Base-by-base conservation (phyloP, 495 filamentous ascomycete genomes). In the Chaetomium fimeti region DNA sequence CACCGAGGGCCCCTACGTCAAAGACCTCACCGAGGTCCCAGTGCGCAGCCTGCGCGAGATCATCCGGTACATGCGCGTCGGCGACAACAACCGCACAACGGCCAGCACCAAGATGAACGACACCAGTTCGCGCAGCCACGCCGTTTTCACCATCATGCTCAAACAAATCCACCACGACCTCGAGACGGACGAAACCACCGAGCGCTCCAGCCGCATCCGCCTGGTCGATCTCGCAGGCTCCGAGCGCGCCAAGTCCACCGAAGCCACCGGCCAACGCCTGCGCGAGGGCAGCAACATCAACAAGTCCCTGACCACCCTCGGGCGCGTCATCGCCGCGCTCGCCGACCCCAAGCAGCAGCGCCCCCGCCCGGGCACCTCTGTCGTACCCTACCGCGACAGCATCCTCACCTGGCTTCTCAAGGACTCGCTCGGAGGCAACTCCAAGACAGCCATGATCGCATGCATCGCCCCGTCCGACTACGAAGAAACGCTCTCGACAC, bases 31-130 rank as follows among this genome's bases (percentile, higher is more conserved):
- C 4, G 94, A 99, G 70, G 87, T 93, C 4, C 91, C 91, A 0
- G 95, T 95, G 8, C 86, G 88, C 68, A 91, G 84, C 69, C 90
- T 89, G 69, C 74, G 82, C 25, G 94, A 99, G 71, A 88, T 99
- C 62, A 83, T 95, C 74, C 87, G 88, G 43, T 88, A 88, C 75
- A 97, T 99, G 92, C 89, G 88, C 55, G 86, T 87, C 69, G 94
- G 94, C 61, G 94, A 99, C 75, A 79, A 81, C 43, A 96, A 86
- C 66, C 89, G 94, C 40, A 98, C 94, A 1, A 88, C 85, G n/a
- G 94, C 94, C 25, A 91, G 90, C 76, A 99, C 94, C 15, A 99
- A 97, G 78, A 99, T 99, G 94, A 99, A 99, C 73, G 94, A 99
- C 76, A 98, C 92, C 22, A 93, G 89, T 27, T 92, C 88, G 42